Conservation (phyloP, 176 grass and related monocot species). For the Zea luxurians region DNA sequence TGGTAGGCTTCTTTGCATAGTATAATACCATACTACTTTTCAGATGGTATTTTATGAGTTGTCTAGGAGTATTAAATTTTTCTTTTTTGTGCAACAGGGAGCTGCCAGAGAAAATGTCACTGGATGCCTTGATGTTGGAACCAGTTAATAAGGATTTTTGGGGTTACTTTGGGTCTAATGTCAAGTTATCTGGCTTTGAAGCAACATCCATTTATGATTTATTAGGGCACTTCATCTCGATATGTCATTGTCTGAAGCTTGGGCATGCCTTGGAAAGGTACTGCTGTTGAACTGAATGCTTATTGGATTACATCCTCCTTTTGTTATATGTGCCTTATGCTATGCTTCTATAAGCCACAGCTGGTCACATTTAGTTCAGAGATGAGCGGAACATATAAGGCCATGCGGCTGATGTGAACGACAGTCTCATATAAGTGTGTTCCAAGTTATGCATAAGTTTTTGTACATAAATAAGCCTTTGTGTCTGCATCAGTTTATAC, state of each 20-base stretch:
- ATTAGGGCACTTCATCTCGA: slow-evolving; percentile 80
- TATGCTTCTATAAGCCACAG: too few relatives aligned
- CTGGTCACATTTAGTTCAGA: too few relatives aligned
- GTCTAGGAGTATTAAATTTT: slow-evolving; percentile 25
- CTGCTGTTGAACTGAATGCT: slow-evolving; percentile 4
- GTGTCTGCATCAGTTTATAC: not conserved
- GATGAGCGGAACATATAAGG: too few relatives aligned
- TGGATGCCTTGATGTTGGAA: too few relatives aligned
- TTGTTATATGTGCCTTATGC: too few relatives aligned
- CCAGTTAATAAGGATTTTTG: too few relatives aligned
- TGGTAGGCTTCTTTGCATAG: not conserved
- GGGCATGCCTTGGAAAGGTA: slow-evolving; percentile 94
- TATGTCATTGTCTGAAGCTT: slow-evolving; percentile 74
- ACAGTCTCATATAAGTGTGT: not conserved
- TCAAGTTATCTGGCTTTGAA: slow-evolving; percentile 48
- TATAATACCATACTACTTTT: slow-evolving; percentile 19
- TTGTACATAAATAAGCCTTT: slow-evolving; percentile 35
- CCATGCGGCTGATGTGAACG: too few relatives aligned
- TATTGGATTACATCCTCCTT: too few relatives aligned
- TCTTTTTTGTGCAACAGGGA: slow-evolving; percentile 41
- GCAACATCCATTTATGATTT: slow-evolving; percentile 58
- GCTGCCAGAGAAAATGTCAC: too few relatives aligned
- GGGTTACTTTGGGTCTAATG: too few relatives aligned
- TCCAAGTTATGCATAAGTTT: slow-evolving; percentile 5
- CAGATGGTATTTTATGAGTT: slow-evolving; percentile 14